Conservation (phyloP, 2,329 filamentous ascomycete species). For the Nannizziopsis arthrosporioides region DNA sequence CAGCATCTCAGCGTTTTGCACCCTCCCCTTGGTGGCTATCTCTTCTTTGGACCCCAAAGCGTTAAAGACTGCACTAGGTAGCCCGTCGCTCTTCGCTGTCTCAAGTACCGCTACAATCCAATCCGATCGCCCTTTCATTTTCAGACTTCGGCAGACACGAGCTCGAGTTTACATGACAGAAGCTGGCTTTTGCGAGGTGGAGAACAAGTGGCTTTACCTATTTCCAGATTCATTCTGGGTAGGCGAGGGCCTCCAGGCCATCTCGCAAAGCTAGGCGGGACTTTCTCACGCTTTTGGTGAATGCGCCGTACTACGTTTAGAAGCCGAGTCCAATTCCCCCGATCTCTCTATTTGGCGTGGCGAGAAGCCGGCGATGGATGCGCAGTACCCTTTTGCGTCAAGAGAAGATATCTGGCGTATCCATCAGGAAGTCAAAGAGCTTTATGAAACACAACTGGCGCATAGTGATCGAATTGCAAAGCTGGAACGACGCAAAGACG, state of each 20-base stretch:
- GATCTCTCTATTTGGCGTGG: background rate
- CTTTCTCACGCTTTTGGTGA: slow-evolving; percentile 13
- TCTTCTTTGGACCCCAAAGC: background rate
- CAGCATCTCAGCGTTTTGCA: too few species aligned
- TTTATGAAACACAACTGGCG: slow-evolving; percentile 50
- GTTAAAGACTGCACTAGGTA: background rate
- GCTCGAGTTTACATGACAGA: slow-evolving; percentile 1
- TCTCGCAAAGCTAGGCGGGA: slow-evolving; percentile 25
- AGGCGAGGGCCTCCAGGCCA: slow-evolving; percentile 30
- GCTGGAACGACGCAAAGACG: slow-evolving; percentile 51
- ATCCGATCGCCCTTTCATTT: background rate
- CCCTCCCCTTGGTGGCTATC: background rate
- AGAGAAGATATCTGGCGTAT: slow-evolving; percentile 55
- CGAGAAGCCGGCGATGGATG: slow-evolving; percentile 42
- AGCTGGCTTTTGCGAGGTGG: background rate
- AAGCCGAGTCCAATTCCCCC: background rate
- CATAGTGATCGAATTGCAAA: slow-evolving; percentile 50
- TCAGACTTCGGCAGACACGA: background rate
- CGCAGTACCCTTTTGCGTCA: slow-evolving; percentile 52
- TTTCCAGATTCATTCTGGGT: slow-evolving; percentile 16
- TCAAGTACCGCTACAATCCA: background rate
- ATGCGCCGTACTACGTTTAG: background rate
- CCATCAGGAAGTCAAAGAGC: slow-evolving; percentile 49
- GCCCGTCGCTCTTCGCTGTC: background rate
- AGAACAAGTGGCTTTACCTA: background rate